Conservation (phyloP, 148 eudicot species). For the Heliamphora exappendiculata region DNA sequence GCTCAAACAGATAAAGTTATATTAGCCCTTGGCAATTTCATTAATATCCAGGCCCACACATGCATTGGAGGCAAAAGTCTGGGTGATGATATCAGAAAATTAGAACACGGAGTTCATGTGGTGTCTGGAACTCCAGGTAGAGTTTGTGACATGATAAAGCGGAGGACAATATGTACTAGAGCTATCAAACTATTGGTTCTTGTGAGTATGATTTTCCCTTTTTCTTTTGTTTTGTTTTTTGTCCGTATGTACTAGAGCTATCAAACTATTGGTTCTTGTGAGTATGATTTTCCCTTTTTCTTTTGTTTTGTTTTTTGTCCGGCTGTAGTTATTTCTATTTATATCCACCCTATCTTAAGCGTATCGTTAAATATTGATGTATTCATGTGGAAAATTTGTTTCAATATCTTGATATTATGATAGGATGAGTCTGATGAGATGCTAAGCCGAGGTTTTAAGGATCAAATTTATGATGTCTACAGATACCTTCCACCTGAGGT, state of each 20-base stretch:
- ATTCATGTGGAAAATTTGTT: background rate
- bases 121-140: constrained; percentile 98
- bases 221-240: background rate
- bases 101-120: constrained; percentile 87
- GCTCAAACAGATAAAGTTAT: constrained; percentile 79
- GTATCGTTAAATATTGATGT: background rate
- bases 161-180: constrained; percentile 80
- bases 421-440: constrained; percentile 99
- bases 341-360: background rate
- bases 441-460: constrained; percentile 97
- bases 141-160: constrained; percentile 95
- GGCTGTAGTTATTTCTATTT: background rate
- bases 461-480: constrained; percentile 96
- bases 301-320: background rate
- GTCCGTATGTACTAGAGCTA: constrained; percentile 71
- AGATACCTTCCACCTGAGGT: constrained; percentile 96
- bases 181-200: constrained; percentile 70
- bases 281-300: constrained; percentile 18
- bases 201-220: constrained; percentile 36
- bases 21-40: constrained; percentile 65
- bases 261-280: constrained; percentile 78
- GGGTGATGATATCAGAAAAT: constrained; percentile 86
- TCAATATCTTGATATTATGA: background rate
- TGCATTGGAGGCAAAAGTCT: constrained; percentile 97
- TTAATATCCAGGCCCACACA: constrained; percentile 81